Base-by-base conservation (phyloP, 1,284 basidiomycete species). In the Pisolithus thermaeus region DNA sequence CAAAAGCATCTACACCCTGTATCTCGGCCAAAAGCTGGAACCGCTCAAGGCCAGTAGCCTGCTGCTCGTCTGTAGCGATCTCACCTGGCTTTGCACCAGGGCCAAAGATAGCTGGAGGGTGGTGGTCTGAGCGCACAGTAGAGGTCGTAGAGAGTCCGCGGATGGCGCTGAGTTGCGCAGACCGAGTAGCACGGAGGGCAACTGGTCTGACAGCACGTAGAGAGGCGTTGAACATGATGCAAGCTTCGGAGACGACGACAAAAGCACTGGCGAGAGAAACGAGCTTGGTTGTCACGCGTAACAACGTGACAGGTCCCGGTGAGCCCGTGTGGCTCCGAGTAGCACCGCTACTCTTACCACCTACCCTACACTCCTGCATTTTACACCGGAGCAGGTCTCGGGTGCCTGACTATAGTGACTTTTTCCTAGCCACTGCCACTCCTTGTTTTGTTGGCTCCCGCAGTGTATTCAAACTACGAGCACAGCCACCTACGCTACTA, bases 31-130 rank as follows among this genome's bases (percentile, higher is more conserved):
- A 74, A 48, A 97, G 76, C 75, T 99, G 92, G 68, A 95, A 84
- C 72, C 96, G 91, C 74, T 97, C 95, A 55, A 97, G 79, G 84
- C 96, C 95, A 59, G 96, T 99, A 28, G 95, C 83, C 75, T 99
- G 96, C 61, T 90, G 79, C 65, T 88, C 79, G 73, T 92, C 89
- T 56, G 87, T 90, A 53, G 92, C 84, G 56, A 92, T 81, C 62
- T 84, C 77, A 58, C 92, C 92, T 12, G 81, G 52, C 71, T 90
- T 85, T 61, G 80, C 81, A 65, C 92, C 82, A 60, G 77, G 62
- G 59, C 92, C 92, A 61, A 78, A 86, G 58, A 92, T 73, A 57
- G 83, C 73, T 52, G 90, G 87, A 50, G 83, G 76, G 18, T 80
- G 73, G 35, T 81, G 70, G 41, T 78, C 80, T 37, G 73, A 79